These are phyloP conservation scores for Trichoderma pleuroti DNA, from an alignment of 2,329 filamentous ascomycete genomes.

Conservation along the genomic window DNA sequence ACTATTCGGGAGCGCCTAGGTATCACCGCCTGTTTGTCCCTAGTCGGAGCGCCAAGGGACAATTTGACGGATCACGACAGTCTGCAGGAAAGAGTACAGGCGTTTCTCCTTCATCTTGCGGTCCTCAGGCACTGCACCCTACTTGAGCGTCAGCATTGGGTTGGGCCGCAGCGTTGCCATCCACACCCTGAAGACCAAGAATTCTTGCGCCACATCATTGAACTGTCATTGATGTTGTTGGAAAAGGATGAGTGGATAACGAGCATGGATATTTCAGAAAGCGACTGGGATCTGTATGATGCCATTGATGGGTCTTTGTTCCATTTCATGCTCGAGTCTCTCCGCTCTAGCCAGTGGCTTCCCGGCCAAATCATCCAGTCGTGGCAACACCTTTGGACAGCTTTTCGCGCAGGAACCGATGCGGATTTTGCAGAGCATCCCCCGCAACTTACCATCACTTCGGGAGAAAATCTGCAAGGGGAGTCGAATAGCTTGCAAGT, in stretches of 20 bases:
- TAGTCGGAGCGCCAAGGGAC: neutral
- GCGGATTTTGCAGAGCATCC: neutral
- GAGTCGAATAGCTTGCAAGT: neutral
- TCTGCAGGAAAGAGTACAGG: neutral
- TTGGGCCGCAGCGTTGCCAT: neutral
- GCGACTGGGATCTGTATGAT: constrained; percentile 15
- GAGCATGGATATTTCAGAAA: neutral
- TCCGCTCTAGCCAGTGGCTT: neutral
- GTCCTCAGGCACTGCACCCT: constrained; percentile 15
- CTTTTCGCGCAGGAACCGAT: neutral
- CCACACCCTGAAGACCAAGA: neutral
- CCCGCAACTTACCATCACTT: neutral
- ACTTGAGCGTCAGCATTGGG: constrained; percentile 18
- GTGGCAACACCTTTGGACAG: constrained; percentile 1
- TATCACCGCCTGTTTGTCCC: constrained; percentile 1
- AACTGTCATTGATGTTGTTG: neutral
- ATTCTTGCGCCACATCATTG: neutral
- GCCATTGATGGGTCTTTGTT: constrained; percentile 14
- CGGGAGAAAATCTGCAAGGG: neutral
- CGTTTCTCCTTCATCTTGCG: constrained; percentile 17
- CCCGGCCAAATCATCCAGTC: neutral
- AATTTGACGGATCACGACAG: neutral
- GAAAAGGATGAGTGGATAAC: neutral
- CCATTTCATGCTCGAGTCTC: neutral
- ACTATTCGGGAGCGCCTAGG: constrained; percentile 10